These are phyloP conservation scores for Cyanodermella asteris DNA, from an alignment of 2,329 filamentous ascomycete genomes.

Conservation along the genomic window DNA sequence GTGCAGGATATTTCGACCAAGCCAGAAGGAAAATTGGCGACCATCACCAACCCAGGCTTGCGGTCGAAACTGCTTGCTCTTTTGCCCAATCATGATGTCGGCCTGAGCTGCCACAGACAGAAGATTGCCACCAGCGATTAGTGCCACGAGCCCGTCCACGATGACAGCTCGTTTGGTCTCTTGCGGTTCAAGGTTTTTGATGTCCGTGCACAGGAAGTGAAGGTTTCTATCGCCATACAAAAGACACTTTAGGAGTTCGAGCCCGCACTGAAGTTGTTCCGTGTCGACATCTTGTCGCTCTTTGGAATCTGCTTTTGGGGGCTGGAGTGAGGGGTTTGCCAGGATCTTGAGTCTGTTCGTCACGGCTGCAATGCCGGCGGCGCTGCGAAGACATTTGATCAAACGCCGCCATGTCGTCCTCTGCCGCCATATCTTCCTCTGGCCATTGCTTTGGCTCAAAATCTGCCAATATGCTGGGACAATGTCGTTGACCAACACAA, in stretches of 20 bases:
- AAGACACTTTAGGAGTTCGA: constrained; percentile 20
- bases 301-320: constrained; percentile 13
- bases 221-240: constrained; percentile 24
- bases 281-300: neutral
- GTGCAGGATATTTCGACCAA: constrained; percentile 39
- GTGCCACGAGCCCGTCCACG: constrained; percentile 41
- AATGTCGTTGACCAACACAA: constrained; percentile 50
- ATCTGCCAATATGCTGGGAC: constrained; percentile 64
- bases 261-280: constrained; percentile 15
- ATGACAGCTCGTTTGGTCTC: constrained; percentile 26
- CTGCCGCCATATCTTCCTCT: too few species aligned
- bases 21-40: constrained; percentile 44
- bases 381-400: constrained; percentile 43
- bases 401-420: constrained; percentile 27
- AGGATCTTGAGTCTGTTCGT: constrained; percentile 45
- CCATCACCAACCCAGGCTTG: constrained; percentile 43
- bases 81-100: constrained; percentile 16
- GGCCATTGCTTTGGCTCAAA: constrained; percentile 17
- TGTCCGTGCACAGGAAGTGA: constrained; percentile 22
- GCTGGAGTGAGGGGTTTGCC: constrained; percentile 17
- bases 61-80: constrained; percentile 9
- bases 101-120: constrained; percentile 35
- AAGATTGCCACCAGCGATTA: constrained; percentile 38
- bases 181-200: constrained; percentile 18
- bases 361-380: constrained; percentile 59